Percentiles rank a stretch among this genome's conserved stretches.
Evolutionary conservation across 495 filamentous ascomycete genomes (phyloP).

Genomic region (Massariosphaeria phaeospora): DNA sequence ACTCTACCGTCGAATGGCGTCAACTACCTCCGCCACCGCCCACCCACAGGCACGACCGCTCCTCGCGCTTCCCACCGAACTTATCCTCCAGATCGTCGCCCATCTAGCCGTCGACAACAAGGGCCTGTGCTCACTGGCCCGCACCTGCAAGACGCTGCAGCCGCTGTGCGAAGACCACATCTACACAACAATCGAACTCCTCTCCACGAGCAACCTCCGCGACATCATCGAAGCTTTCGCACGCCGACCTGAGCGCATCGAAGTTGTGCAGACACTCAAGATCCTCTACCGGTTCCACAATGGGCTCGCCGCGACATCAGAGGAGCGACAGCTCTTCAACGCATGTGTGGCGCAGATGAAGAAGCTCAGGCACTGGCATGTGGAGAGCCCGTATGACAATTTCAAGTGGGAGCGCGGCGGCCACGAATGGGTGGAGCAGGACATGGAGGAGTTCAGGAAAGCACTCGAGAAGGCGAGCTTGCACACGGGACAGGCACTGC

Average conservation of each 20-base stretch:
- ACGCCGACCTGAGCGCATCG: slow-evolving; percentile 6
- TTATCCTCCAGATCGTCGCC: slow-evolving; percentile 10
- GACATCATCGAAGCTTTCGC: slow-evolving; percentile 11
- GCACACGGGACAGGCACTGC: neutral
- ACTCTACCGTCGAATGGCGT: too few species aligned
- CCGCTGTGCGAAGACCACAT: slow-evolving; percentile 9
- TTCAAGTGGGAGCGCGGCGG: slow-evolving; percentile 4
- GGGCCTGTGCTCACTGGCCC: slow-evolving; percentile 9
- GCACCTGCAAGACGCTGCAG: slow-evolving; percentile 8
- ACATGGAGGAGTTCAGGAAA: slow-evolving; percentile 19
- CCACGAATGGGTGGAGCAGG: slow-evolving; percentile 4
- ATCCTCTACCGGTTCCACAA: slow-evolving; percentile 13
- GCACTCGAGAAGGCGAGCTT: slow-evolving; percentile 12
- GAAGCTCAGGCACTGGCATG: slow-evolving; percentile 8
- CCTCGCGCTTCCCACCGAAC: slow-evolving; percentile 15
- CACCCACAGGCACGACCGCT: neutral
- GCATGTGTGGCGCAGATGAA: slow-evolving; percentile 7
- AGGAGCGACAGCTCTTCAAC: slow-evolving; percentile 13
- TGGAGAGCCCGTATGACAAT: slow-evolving; percentile 28
- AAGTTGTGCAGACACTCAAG: slow-evolving; percentile 13
- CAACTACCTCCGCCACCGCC: too few species aligned
- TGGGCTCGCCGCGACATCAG: neutral
- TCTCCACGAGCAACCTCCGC: slow-evolving; percentile 8
- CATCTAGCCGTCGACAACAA: slow-evolving; percentile 1
- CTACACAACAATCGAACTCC: slow-evolving; percentile 15